A percentile compares a stretch with the other conserved stretches of the same genome.
Evolutionary conservation across 2,329 filamentous ascomycete species (phyloP).

Genomic region (Tolypocladium inflatum): DNA sequence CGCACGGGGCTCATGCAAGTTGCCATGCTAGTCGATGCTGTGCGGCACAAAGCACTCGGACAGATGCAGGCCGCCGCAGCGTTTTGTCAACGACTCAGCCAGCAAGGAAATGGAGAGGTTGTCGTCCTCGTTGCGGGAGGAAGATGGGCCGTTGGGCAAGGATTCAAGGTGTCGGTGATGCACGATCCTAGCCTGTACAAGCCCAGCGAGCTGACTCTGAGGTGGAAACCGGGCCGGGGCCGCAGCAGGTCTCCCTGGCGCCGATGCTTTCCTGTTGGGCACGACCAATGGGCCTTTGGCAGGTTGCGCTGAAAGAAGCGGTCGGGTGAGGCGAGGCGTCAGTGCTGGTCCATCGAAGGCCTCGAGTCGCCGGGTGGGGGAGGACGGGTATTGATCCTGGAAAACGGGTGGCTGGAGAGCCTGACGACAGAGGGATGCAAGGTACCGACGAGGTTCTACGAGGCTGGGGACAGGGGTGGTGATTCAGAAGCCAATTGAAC

Average conservation of each 20-base stretch:
- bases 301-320: background rate
- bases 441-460: background rate
- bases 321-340: background rate
- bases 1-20: constrained; percentile 7
- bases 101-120: background rate
- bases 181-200: background rate
- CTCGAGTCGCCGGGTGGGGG: background rate
- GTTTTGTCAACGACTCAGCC: background rate
- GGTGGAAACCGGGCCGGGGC: background rate
- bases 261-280: background rate
- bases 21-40: background rate
- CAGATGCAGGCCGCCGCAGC: background rate
- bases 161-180: background rate
- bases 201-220: background rate
- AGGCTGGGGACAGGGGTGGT: background rate
- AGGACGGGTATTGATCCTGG: background rate
- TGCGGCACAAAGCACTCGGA: background rate
- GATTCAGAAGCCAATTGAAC: background rate
- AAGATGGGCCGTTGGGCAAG: constrained; percentile 2
- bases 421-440: background rate
- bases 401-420: background rate
- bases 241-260: background rate
- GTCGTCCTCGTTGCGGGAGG: background rate
- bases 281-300: background rate
- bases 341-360: no score